These are phyloP conservation scores for Cladosporium sp. DNA, from an alignment of 2,329 filamentous ascomycete species.

Conservation along the genomic window DNA sequence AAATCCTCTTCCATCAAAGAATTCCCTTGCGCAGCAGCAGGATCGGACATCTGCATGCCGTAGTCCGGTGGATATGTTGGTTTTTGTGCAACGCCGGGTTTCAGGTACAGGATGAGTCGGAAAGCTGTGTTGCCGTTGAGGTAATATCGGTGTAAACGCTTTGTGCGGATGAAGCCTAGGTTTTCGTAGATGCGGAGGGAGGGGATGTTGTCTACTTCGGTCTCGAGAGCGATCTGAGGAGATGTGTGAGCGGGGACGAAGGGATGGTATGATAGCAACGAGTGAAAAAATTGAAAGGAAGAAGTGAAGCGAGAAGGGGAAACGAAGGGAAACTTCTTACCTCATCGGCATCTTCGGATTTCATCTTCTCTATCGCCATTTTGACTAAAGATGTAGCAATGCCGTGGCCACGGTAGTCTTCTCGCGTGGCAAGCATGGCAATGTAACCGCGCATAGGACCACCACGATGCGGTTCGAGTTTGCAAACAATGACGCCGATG, in stretches of 20 bases:
- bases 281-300: background rate
- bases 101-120: conserved; percentile 76
- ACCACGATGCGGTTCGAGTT: conserved; percentile 83
- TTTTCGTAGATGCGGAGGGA: conserved; percentile 91
- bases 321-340: conserved; percentile 29
- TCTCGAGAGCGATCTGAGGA: conserved; percentile 75
- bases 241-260: background rate
- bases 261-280: background rate
- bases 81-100: conserved; percentile 49
- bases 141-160: conserved; percentile 91
- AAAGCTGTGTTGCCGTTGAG: conserved; percentile 95
- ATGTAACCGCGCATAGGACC: conserved; percentile 92
- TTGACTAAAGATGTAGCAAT: conserved; percentile 84
- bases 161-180: conserved; percentile 85
- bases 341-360: conserved; percentile 77
- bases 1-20: conserved; percentile 24
- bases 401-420: conserved; percentile 73
- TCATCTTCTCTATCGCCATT: conserved; percentile 88
- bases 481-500: conserved; percentile 88
- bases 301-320: background rate
- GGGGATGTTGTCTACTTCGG: conserved; percentile 84
- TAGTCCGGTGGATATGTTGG: conserved; percentile 30
- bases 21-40: conserved; percentile 12
- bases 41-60: conserved; percentile 15
- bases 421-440: conserved; percentile 91